Percentiles rank a stretch among this genome's conserved stretches.
These are phyloP conservation scores for Ambrosiella cleistominuta DNA, from an alignment of 2,329 filamentous ascomycete species.

Conservation along the genomic window DNA sequence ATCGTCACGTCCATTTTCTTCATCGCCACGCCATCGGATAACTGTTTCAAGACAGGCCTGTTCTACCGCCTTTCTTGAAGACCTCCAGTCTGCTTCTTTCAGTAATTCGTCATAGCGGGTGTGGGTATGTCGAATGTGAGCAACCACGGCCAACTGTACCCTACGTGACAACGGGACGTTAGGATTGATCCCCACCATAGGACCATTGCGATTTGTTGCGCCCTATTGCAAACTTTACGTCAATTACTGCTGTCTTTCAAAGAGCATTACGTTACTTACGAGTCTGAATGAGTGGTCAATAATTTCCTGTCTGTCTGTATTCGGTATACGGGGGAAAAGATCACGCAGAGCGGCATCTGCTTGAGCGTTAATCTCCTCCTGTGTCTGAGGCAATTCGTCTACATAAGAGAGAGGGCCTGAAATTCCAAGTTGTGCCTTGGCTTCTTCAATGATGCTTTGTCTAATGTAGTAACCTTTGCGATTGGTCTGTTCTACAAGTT, in stretches of 20 bases:
- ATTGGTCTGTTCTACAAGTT: slow-evolving; percentile 35
- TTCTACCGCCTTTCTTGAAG: slow-evolving; percentile 44
- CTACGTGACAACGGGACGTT: slow-evolving; percentile 41
- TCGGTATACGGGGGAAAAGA: slow-evolving; percentile 46
- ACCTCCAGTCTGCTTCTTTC: slow-evolving; percentile 38
- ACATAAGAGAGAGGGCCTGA: slow-evolving; percentile 19
- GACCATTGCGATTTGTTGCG: slow-evolving; percentile 31
- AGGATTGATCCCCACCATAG: slow-evolving; percentile 38
- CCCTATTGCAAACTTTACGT: slow-evolving; percentile 19
- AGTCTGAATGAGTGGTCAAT: slow-evolving; percentile 45
- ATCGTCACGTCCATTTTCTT: slow-evolving; percentile 50
- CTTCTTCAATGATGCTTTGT: slow-evolving; percentile 40
- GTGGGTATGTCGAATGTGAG: slow-evolving; percentile 49
- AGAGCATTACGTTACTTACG: slow-evolving; percentile 24
- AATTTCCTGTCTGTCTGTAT: slow-evolving; percentile 45
- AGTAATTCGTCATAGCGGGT: slow-evolving; percentile 47
- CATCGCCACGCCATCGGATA: slow-evolving; percentile 55
- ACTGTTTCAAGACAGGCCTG: slow-evolving; percentile 44
- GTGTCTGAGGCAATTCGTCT: slow-evolving; percentile 41
- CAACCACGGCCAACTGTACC: slow-evolving; percentile 47
- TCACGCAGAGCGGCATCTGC: slow-evolving; percentile 45
- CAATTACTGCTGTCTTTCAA: neutral
- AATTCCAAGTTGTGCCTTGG: slow-evolving; percentile 20
- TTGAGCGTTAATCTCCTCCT: slow-evolving; percentile 42
- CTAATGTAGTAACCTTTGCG: slow-evolving; percentile 44